phyloP scores from a whole-genome alignment of 345 rosid species.

The Aethionema arabicum region DNA sequence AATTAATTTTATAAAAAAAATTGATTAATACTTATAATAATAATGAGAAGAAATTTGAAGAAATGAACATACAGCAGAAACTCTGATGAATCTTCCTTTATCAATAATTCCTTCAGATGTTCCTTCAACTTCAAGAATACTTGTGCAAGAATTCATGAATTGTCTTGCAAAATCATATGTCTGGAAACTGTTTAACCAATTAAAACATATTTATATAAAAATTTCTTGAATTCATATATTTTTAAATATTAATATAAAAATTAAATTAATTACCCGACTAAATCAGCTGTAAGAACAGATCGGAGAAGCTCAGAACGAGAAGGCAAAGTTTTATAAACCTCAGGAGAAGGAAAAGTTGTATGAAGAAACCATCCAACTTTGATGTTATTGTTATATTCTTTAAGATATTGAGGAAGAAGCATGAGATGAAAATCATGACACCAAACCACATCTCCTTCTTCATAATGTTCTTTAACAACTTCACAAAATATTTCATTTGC shows the following conservation, averaged over 20 bases:
- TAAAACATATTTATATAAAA: too few species aligned
- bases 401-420: conserved; percentile 94
- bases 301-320: conserved; percentile 86
- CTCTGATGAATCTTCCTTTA: conserved; percentile 84
- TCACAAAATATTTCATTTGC: conserved; percentile 96
- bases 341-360: conserved; percentile 97
- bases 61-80: conserved; percentile 76
- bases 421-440: conserved; percentile 98
- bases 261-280: conserved; percentile 68
- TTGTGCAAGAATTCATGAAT: conserved; percentile 93
- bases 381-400: conserved; percentile 69
- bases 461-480: conserved; percentile 78
- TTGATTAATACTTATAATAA: too few species aligned
- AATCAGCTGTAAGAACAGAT: conserved; percentile 93
- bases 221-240: too few species aligned
- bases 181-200: conserved; percentile 53
- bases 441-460: conserved; percentile 98
- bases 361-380: conserved; percentile 99
- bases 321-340: conserved; percentile 92
- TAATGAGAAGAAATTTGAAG: conserved; percentile 19
- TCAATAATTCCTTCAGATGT: conserved; percentile 96
- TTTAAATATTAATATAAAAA: not conserved
- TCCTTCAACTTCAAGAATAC: conserved; percentile 93
- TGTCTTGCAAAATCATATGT: conserved; percentile 98
- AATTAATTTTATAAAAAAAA: too few species aligned